Base-by-base conservation (phyloP, 352 stramenopile genomes). In the Pythium chondricola region DNA sequence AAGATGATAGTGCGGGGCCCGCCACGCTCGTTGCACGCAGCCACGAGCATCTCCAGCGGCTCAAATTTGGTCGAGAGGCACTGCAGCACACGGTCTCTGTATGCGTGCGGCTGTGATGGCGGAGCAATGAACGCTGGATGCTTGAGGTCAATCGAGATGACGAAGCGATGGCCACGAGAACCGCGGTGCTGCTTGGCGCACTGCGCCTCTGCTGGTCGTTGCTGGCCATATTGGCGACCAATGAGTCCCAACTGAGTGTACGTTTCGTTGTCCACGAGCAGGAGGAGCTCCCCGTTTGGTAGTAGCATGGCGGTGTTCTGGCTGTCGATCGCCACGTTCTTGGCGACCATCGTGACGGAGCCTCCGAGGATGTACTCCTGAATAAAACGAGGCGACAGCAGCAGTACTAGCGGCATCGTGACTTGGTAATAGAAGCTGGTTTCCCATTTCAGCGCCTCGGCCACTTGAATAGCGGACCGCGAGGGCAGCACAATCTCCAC, bases 371-470 rank as follows among this genome's bases (percentile, higher is more conserved):
- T 47, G 42, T 91, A 91, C 43, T 87, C 74, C 20, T 25, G 33
- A 33, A 85, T 69, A 48, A 91, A 91, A 2, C 56, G 50, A 7
- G 63, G 58, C 24, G 72, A 81, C 8, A 91, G 58, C 24, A 93
- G 71, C 56, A 80, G 56, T 22, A 48, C 51, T 3, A 86, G 56
- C 9, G 73, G 68, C 26, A 73, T 51, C 16, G 63, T 70, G 8
- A 91, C 36, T 43, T 90, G 69, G 52, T 93, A 93, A 55, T 77
- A 93, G 56, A 93, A 93, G n/a, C 64, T 67, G 21, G 69, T 87
- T 51, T 87, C 74, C 79, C 79, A 91, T 48, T 81, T 74, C 16
- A 91, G 53, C 39, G 65, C 56, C 53, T 83, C 67, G 21, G 72
- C 70, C 6, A 69, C 30, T 22, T 52, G 41, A 22, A 58, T 47